Base-by-base conservation (phyloP, 2,329 filamentous ascomycete genomes). In the Scedosporium boydii region DNA sequence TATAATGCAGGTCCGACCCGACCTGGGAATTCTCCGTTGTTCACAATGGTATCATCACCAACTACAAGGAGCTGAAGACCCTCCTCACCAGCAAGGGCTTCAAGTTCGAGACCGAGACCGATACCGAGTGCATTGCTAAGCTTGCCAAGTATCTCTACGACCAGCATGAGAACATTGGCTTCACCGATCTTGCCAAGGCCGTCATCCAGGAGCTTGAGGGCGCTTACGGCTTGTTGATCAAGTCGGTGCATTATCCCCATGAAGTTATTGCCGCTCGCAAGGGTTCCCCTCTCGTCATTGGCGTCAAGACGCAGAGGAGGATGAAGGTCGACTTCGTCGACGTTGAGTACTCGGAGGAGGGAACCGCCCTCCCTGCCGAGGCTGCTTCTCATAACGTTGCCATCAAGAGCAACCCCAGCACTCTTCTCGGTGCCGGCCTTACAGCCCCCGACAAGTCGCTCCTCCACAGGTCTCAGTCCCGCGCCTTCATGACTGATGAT, bases 301-400 rank as follows among this genome's bases (percentile, higher is more conserved):
- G 95, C 79, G 95, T 99, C 74, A 90, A 92, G 80, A 98, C 95
- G 63, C 85, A 92, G 78, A 96, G 90, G 83, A 96, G 96, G 81
- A 98, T 99, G 95, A 99, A 98, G 88, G 95, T 99, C 66, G 95
- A 99, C 80, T 99, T 99, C 72, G 95, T 99, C 74, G 95, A 99
- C 75, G 95, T 99, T 65, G 95, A 99, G 80, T 98, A 93, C 76
- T 89, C 89, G 60, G 92, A 96, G 71, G 91, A 96, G 70, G 87
- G 88, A 71, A 82, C 81, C 68, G 85, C 89, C 68, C 88, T 99
- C 65, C 88, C 95, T 44, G 95, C 95, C 61, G 95, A 99, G 84
- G 87, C 88, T 68, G 95, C 95, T 65, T 93, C 93, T 64, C 95
- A 99, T 80, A 98, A 97, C 74, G 91, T 92, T 65, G 95, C 95